Base-by-base conservation (phyloP, 108 stramenopile genomes). In the Nitzschia palea region DNA sequence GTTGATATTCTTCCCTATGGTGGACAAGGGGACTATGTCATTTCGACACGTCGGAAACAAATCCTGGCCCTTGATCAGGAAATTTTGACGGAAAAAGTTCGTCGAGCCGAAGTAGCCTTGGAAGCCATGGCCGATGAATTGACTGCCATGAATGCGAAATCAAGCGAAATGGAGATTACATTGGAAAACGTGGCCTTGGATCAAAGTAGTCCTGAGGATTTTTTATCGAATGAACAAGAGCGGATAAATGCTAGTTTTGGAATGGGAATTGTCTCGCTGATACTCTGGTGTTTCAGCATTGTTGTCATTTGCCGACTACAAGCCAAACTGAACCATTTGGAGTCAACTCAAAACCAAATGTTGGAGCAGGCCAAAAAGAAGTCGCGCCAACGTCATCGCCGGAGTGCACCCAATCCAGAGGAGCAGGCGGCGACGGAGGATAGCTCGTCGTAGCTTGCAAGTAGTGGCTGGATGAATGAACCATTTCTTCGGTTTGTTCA, bases 1-100 rank as follows among this genome's bases (percentile, higher is more conserved):
- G 52, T 33, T 0, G 54, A 67, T 30, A 71, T 64, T 8, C n/a
- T 56, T 17, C 20, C 17, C 9, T 12, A 40, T 43, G 32, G 68
- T 32, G 83, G 83, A 51, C 71, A 72, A 50, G 71, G 56, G 3
- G 61, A 72, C 54, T 77, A 71, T 48, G 68, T 73, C 28, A 72
- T 84, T 43, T 72, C 70, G n/a, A 47, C 6, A 40, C 32, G 37
- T 17, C 67, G 67, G 18, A 54, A 56, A 34, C 10, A n/a, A 17
- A 33, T 32, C 33, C n/a, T 32, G 1, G 27, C 31, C n/a, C n/a
- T 56, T 1, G 32, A 56, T 12, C 55, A 56, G 20, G 55, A 56
- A 34, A 34, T 56, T 35, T 27, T 56, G 29, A 34, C 14, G n/a
- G 32, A 34, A 15, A 32, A 22, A 1, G 27, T 56, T 22, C 15